phyloP scores from a whole-genome alignment of 75 land plant species.

The Ceratopteris richardii region DNA sequence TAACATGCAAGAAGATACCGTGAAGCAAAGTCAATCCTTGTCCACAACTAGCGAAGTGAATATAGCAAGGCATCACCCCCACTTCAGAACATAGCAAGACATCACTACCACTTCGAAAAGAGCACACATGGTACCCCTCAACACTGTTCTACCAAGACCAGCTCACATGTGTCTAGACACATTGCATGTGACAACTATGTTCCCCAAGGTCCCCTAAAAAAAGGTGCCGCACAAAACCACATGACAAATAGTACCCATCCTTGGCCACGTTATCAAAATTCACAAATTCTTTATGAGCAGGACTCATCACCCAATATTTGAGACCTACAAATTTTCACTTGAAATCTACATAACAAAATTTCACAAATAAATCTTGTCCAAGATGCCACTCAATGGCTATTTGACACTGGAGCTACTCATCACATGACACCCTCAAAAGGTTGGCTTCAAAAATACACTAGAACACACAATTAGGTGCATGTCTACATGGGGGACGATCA shows the following conservation, averaged over 20 bases:
- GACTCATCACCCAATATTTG: neutral
- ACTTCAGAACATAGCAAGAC: neutral
- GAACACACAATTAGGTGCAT: too few species aligned
- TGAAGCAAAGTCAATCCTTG: neutral
- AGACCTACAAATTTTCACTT: neutral
- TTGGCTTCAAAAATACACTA: neutral
- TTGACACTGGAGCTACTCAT: neutral
- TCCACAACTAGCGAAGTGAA: neutral
- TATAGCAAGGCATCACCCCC: too few species aligned
- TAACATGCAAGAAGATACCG: neutral
- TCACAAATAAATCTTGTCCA: too few species aligned
- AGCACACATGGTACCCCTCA: neutral
- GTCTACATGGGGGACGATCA: too few species aligned
- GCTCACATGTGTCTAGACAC: neutral
- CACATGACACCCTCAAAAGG: neutral
- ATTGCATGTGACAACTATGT: neutral
- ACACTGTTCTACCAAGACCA: neutral
- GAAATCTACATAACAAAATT: neutral
- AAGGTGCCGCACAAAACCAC: neutral
- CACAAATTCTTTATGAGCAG: too few species aligned
- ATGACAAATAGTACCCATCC: neutral
- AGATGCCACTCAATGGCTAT: slow-evolving; percentile 1
- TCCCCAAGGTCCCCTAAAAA: neutral
- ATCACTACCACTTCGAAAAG: neutral
- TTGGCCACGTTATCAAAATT: too few species aligned